phyloP scores from a whole-genome alignment of 768 basidiomycete genomes.

The Kwoniella botswanensis region DNA sequence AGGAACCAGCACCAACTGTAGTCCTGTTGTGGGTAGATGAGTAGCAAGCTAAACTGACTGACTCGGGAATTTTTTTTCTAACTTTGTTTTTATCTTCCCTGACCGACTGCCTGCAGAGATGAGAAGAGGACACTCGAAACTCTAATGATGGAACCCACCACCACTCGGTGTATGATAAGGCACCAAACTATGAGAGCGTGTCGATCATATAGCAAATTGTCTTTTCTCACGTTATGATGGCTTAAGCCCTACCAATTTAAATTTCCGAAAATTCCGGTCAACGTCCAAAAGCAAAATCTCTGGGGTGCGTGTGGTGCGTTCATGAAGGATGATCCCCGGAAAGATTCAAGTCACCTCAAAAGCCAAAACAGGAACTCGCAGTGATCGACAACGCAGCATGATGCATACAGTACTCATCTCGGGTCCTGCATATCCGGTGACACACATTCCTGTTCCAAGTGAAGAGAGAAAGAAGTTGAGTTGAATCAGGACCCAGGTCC shows the following conservation, averaged over 20 bases:
- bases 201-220: neutral
- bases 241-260: neutral
- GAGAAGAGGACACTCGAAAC: neutral
- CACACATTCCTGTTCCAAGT: too few relatives aligned
- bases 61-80: neutral
- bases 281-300: too few relatives aligned
- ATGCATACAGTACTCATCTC: too few relatives aligned
- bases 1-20: slow-evolving; percentile 1
- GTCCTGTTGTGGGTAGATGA: neutral
- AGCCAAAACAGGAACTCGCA: too few relatives aligned
- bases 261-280: slow-evolving; percentile 4
- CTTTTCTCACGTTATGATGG: neutral
- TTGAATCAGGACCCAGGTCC: too few relatives aligned
- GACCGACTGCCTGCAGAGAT: neutral
- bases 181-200: neutral
- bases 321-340: too few relatives aligned
- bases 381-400: too few relatives aligned
- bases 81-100: neutral
- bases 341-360: too few relatives aligned
- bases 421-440: too few relatives aligned
- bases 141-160: neutral
- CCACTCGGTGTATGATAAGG: slow-evolving; percentile 8
- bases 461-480: too few relatives aligned
- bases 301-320: too few relatives aligned
- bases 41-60: neutral